These are phyloP conservation scores for Circinella minor DNA, from an alignment of 371 early-diverging fungal species.

Conservation along the genomic window DNA sequence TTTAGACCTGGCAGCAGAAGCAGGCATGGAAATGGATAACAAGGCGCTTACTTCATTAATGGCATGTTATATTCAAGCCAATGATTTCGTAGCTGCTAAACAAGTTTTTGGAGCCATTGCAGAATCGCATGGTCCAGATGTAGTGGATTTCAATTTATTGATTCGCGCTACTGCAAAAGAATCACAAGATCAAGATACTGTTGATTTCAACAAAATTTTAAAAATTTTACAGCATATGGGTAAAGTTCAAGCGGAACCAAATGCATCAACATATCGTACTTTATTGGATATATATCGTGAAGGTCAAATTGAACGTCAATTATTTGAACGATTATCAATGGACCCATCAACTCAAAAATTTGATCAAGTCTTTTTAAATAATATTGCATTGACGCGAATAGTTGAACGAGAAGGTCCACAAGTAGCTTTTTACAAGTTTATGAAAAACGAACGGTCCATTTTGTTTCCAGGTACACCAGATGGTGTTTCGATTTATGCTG, in stretches of 20 bases:
- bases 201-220: slow-evolving; percentile 31
- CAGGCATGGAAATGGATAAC: slow-evolving; percentile 24
- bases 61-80: slow-evolving; percentile 32
- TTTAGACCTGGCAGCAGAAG: slow-evolving; percentile 16
- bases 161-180: slow-evolving; percentile 31
- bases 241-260: slow-evolving; percentile 32
- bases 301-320: slow-evolving; percentile 22
- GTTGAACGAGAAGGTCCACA: slow-evolving; percentile 16
- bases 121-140: slow-evolving; percentile 37
- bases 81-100: slow-evolving; percentile 30
- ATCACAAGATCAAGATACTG: slow-evolving; percentile 1
- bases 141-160: slow-evolving; percentile 47
- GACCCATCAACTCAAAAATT: slow-evolving; percentile 16
- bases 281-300: slow-evolving; percentile 29
- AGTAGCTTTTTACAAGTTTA: slow-evolving; percentile 19
- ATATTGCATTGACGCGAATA: slow-evolving; percentile 32
- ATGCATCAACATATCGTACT: slow-evolving; percentile 40
- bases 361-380: slow-evolving; percentile 43
- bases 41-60: slow-evolving; percentile 34
- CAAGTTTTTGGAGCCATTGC: slow-evolving; percentile 32
- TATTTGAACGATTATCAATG: slow-evolving; percentile 25
- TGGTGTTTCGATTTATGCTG: slow-evolving; percentile 17
- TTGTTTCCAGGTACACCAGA: slow-evolving; percentile 17
- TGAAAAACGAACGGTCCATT: slow-evolving; percentile 25
- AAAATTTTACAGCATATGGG: slow-evolving; percentile 46